Base-by-base conservation (phyloP, 805 yeast species). In the Saturnispora silvae region DNA sequence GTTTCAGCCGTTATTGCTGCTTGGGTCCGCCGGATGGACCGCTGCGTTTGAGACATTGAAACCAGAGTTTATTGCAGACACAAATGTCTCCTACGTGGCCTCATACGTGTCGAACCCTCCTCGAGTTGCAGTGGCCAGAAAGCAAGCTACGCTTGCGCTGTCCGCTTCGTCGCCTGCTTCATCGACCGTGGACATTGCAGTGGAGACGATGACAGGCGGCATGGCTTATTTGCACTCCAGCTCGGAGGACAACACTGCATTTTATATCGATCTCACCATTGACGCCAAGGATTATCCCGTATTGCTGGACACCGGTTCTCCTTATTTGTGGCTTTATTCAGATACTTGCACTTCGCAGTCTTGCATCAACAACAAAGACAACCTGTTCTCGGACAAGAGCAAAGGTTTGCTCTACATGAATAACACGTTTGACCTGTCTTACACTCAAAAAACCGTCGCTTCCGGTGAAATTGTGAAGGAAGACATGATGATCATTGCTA, bases 271-370 rank as follows among this genome's bases (percentile, higher is more conserved):
- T 42, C 56, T 64, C 22, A 62, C 63, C 11, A 54, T 67, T 27
- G 64, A 59, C 17, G 46, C 60, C n/a, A 50, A 51, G n/a, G 57
- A 57, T 23, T 73, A 65, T 45, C 71, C 72, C 4, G 55, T 77
- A 28, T 61, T 77, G 15, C 56, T 77, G 14, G 84, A 77, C 52
- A 77, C 84, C 0, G 83, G 81, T 5, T 72, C 80, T 20, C 75
- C 76, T 14, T 68, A 75, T 40, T 51, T 75, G 2, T 77, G 84
- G 84, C 63, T 77, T 3, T 75, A 73, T 50, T 75, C 72, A 33
- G 51, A 61, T 1, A 53, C 65, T 27, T 77, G 83, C 56, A 52
- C 57, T 1, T 63, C 63, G 35, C 17, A 47, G 4, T 60, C 71
- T 1, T 77, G 82, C 46, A 16, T 23, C 14, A 35, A 49, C 3